These are phyloP conservation scores for Circinella umbellata DNA, from an alignment of 371 early-diverging fungal genomes.

Conservation along the genomic window DNA sequence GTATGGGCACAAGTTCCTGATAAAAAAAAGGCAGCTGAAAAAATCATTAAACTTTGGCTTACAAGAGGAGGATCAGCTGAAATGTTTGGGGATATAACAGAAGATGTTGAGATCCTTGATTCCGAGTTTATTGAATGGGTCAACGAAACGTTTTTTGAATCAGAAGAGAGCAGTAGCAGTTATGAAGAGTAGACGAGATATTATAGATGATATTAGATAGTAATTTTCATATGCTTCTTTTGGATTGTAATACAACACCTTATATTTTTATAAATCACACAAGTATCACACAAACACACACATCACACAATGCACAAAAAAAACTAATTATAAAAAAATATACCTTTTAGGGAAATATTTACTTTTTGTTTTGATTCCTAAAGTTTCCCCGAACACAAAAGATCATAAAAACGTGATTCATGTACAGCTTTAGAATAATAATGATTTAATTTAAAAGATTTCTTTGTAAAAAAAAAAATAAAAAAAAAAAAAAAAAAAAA, in stretches of 20 bases:
- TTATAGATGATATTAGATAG: too few relatives aligned
- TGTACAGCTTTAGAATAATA: not conserved
- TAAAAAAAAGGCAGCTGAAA: constrained; percentile 36
- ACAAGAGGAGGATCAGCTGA: constrained; percentile 40
- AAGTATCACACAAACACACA: too few relatives aligned
- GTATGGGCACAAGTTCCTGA: constrained; percentile 34
- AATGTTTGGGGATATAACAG: constrained; percentile 38
- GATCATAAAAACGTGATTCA: not conserved
- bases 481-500: not conserved
- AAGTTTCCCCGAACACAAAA: too few relatives aligned
- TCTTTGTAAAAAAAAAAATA: constrained; percentile 1
- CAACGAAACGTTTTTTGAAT: constrained; percentile 31
- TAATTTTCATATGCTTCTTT: too few relatives aligned
- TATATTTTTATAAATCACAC: too few relatives aligned
- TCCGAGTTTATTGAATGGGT: constrained; percentile 45
- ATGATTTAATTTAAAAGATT: not conserved
- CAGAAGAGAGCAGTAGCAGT: constrained; percentile 25
- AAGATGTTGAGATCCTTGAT: constrained; percentile 43
- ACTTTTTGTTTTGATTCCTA: too few relatives aligned
- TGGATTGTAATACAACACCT: too few relatives aligned
- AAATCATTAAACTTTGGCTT: constrained; percentile 44
- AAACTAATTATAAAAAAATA: not conserved
- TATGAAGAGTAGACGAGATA: constrained; percentile 9
- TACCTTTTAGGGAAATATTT: constrained; percentile 1
- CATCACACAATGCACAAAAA: too few relatives aligned